Conservation (phyloP, 1,284 basidiomycete species). For the Naganishia sp. region DNA sequence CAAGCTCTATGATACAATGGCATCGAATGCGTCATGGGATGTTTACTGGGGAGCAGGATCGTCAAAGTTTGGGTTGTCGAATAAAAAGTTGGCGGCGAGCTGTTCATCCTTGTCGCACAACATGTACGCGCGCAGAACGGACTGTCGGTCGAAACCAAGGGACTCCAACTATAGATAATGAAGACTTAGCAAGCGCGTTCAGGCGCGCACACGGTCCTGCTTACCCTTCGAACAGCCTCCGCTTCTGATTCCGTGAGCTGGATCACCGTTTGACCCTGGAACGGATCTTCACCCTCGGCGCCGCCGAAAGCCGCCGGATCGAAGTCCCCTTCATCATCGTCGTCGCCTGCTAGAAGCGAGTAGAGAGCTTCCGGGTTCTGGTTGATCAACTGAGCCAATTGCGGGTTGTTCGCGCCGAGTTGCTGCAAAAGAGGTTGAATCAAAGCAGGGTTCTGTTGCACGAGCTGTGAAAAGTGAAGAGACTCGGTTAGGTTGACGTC, state of each 20-base stretch:
- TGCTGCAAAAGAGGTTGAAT: conserved; percentile 81
- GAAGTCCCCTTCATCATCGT: conserved; percentile 55
- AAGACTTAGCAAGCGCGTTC: background rate
- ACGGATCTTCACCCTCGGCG: conserved; percentile 56
- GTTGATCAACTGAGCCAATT: conserved; percentile 66
- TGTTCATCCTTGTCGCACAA: conserved; percentile 94
- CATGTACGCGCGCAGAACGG: conserved; percentile 81
- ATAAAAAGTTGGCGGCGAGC: conserved; percentile 86
- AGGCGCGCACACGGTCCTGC: conserved; percentile 45
- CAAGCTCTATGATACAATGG: conserved; percentile 1
- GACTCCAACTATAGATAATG: conserved; percentile 65
- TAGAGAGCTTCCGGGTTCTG: conserved; percentile 71
- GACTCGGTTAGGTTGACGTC: background rate
- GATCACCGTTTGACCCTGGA: conserved; percentile 65
- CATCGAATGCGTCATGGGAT: background rate
- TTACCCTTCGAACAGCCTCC: conserved; percentile 79
- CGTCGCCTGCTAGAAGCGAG: conserved; percentile 62
- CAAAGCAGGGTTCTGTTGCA: conserved; percentile 72
- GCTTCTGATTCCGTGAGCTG: conserved; percentile 75
- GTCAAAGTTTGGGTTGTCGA: conserved; percentile 71
- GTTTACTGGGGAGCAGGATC: conserved; percentile 32
- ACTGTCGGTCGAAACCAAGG: conserved; percentile 79
- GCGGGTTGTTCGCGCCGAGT: conserved; percentile 71
- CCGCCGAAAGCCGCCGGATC: conserved; percentile 39
- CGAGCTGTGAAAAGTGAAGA: conserved; percentile 55